phyloP scores from a whole-genome alignment of 768 basidiomycete genomes.

The Neoboletus magnificus region DNA sequence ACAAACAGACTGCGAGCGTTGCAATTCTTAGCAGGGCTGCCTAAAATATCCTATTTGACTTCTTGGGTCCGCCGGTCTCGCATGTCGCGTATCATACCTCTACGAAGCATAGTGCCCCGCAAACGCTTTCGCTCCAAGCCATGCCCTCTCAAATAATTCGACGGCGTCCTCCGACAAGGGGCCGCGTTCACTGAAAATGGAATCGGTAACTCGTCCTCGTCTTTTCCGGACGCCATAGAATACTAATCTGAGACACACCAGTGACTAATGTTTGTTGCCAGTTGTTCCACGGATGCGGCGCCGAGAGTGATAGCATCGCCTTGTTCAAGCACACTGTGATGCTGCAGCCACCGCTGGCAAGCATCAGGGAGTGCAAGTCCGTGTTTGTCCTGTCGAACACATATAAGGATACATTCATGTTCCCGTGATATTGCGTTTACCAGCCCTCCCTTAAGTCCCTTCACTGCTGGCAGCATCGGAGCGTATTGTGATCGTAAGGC shows the following conservation, averaged over 20 bases:
- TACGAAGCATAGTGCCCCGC: conserved; percentile 12
- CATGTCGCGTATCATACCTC: too few species aligned
- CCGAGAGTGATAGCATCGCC: conserved; percentile 37
- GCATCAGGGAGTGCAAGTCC: conserved; percentile 10
- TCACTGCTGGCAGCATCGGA: conserved; percentile 11
- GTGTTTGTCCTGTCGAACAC: conserved; percentile 7
- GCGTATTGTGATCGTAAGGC: conserved; percentile 9
- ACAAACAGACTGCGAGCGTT: too few species aligned
- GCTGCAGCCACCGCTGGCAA: conserved; percentile 14
- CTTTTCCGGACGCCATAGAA: neutral
- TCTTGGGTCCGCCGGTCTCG: too few species aligned
- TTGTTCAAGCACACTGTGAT: conserved; percentile 17
- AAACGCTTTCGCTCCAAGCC: conserved; percentile 2
- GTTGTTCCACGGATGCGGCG: conserved; percentile 33
- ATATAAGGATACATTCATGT: neutral
- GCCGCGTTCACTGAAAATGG: conserved; percentile 18
- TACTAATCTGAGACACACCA: conserved; percentile 17
- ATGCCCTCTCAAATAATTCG: conserved; percentile 9
- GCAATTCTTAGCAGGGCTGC: too few species aligned
- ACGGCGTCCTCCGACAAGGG: conserved; percentile 14
- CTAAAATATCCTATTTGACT: too few species aligned
- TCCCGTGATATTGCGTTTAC: neutral
- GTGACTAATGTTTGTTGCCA: conserved; percentile 26
- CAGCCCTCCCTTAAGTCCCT: conserved; percentile 12
- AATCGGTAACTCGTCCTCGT: neutral